phyloP scores from a whole-genome alignment of 2,329 filamentous ascomycete species.

The Exutisphaerella laricina region DNA sequence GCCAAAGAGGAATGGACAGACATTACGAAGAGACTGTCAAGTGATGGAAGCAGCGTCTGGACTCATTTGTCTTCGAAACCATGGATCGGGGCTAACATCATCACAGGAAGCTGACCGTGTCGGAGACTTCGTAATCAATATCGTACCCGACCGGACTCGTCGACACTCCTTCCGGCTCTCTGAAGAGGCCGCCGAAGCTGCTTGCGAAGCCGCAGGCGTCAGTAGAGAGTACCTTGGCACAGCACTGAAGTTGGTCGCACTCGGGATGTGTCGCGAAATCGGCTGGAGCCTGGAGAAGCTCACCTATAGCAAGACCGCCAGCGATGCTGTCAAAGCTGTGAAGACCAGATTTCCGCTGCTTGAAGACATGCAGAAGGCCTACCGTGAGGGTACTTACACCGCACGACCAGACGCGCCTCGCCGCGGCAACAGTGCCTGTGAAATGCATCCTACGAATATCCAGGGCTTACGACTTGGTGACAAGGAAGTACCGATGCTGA shows the following conservation, averaged over 20 bases:
- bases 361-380: slow-evolving; percentile 15
- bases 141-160: neutral
- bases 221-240: slow-evolving; percentile 3
- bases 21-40: neutral
- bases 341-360: slow-evolving; percentile 13
- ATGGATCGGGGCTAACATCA: neutral
- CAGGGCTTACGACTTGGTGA: no score
- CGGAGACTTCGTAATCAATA: neutral
- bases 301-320: slow-evolving; percentile 9
- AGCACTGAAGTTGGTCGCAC: slow-evolving; percentile 10
- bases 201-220: slow-evolving; percentile 3
- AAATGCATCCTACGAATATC: no score
- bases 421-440: neutral
- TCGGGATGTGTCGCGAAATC: slow-evolving; percentile 12
- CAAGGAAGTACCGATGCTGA: neutral
- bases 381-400: slow-evolving; percentile 5
- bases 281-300: no score
- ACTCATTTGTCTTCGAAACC: neutral
- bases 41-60: neutral
- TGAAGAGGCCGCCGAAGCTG: neutral
- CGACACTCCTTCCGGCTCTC: neutral
- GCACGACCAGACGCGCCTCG: neutral
- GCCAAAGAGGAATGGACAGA: slow-evolving; percentile 5
- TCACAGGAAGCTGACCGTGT: neutral
- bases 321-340: slow-evolving; percentile 6